These are phyloP conservation scores for Trichosporon ovoides DNA, from an alignment of 1,284 basidiomycete species.

Conservation along the genomic window DNA sequence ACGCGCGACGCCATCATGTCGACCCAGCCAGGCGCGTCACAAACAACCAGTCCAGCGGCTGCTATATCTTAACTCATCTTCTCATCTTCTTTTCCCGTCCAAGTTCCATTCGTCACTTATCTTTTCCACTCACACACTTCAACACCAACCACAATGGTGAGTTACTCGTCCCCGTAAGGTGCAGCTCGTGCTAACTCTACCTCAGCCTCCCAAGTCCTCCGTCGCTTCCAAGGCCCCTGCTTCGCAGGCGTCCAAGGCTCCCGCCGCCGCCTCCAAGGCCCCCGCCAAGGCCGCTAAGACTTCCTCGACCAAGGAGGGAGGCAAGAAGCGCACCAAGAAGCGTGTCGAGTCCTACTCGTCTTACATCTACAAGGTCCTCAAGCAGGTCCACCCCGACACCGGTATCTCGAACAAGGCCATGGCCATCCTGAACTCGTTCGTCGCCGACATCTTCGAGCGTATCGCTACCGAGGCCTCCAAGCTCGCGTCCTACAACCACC, in stretches of 20 bases:
- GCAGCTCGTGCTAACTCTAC: not conserved
- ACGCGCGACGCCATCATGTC: no score
- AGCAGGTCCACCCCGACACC: slow-evolving; percentile 83
- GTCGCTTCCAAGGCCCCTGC: slow-evolving; percentile 58
- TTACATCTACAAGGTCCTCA: slow-evolving; percentile 77
- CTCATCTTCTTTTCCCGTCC: not conserved
- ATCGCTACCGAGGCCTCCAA: slow-evolving; percentile 86
- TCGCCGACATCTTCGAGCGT: slow-evolving; percentile 89
- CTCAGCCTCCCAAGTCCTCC: slow-evolving; percentile 47
- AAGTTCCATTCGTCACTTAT: not conserved
- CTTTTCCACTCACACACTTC: not conserved
- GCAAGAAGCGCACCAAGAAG: slow-evolving; percentile 87
- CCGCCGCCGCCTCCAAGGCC: slow-evolving; percentile 52
- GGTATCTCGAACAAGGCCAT: slow-evolving; percentile 95
- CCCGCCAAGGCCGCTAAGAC: slow-evolving; percentile 71
- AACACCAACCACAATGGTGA: slow-evolving; percentile 33
- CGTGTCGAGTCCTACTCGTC: slow-evolving; percentile 84
- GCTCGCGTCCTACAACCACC: slow-evolving; percentile 87
- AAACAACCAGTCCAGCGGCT: not conserved
- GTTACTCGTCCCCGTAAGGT: slow-evolving; percentile 55
- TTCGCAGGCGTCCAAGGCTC: slow-evolving; percentile 52
- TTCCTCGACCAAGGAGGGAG: slow-evolving; percentile 57
- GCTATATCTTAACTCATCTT: not conserved
- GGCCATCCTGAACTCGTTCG: slow-evolving; percentile 88
- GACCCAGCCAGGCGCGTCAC: not conserved